Conservation (phyloP, 768 basidiomycete species). For the Melanogaster broomeanus region DNA sequence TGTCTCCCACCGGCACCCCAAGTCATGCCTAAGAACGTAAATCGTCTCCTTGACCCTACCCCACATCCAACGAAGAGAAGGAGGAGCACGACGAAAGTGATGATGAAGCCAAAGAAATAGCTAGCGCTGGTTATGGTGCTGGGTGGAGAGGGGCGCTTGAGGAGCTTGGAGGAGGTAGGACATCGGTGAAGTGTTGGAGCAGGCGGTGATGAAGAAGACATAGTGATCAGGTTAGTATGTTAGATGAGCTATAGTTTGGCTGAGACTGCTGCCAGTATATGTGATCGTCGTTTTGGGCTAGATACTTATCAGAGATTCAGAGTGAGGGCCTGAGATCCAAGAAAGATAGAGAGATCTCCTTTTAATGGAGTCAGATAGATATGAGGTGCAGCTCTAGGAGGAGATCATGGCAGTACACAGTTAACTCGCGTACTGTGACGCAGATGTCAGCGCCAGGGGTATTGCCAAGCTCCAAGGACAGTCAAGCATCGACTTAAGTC, state of each 20-base stretch:
- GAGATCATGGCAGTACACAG: too few species aligned
- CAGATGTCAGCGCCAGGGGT: too few species aligned
- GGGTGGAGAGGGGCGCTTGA: background rate
- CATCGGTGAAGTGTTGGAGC: background rate
- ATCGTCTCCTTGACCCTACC: constrained; percentile 46
- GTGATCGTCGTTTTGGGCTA: too few species aligned
- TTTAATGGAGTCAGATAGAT: too few species aligned
- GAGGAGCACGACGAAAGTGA: constrained; percentile 37
- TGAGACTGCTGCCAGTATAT: background rate
- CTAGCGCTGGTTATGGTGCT: constrained; percentile 18
- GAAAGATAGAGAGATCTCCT: too few species aligned
- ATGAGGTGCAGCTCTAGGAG: too few species aligned
- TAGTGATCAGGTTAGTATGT: background rate
- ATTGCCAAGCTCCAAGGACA: too few species aligned
- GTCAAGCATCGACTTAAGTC: too few species aligned
- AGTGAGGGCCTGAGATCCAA: too few species aligned
- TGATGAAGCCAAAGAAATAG: constrained; percentile 36
- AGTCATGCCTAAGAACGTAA: constrained; percentile 15
- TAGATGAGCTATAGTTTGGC: background rate
- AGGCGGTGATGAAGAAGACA: constrained; percentile 9
- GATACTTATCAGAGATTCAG: too few species aligned
- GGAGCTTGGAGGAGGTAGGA: background rate
- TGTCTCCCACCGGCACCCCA: constrained; percentile 25
- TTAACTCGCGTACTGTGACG: too few species aligned
- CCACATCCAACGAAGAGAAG: constrained; percentile 55